A percentile compares a stretch with the other conserved stretches of the same genome.
Conservation (phyloP, 1,284 basidiomycete species). For the Pterulicium gracile region DNA sequence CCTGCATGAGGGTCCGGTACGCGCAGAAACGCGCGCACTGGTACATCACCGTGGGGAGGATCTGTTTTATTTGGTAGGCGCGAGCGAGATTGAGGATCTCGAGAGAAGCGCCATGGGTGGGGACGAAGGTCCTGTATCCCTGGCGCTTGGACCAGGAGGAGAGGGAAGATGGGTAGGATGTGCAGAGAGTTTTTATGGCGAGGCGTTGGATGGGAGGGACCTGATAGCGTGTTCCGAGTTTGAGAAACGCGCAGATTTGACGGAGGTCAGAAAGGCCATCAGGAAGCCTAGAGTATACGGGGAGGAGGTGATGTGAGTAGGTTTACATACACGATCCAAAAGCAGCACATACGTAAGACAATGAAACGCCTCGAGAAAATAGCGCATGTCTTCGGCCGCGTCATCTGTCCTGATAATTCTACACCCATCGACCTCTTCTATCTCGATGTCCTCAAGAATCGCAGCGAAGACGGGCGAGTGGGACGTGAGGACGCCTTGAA, state of each 20-base stretch:
- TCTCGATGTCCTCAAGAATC: neutral
- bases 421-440: neutral
- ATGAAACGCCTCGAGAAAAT: neutral
- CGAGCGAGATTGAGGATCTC: neutral
- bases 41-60: neutral
- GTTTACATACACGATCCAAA: too few relatives aligned
- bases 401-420: neutral
- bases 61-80: neutral
- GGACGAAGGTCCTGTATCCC: neutral
- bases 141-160: neutral
- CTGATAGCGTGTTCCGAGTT: neutral
- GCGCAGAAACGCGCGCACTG: neutral
- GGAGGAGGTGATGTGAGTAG: neutral
- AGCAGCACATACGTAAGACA: neutral
- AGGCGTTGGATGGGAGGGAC: neutral
- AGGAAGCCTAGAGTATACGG: neutral
- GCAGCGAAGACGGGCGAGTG: neutral
- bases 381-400: neutral
- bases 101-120: neutral
- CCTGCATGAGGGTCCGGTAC: neutral
- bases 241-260: neutral
- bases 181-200: neutral
- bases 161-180: neutral
- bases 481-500: neutral
- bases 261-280: neutral